A percentile compares a stretch with the other conserved stretches of the same genome.
phyloP scores from a whole-genome alignment of 1,284 basidiomycete genomes.

The Ustanciosporium gigantosporum region DNA sequence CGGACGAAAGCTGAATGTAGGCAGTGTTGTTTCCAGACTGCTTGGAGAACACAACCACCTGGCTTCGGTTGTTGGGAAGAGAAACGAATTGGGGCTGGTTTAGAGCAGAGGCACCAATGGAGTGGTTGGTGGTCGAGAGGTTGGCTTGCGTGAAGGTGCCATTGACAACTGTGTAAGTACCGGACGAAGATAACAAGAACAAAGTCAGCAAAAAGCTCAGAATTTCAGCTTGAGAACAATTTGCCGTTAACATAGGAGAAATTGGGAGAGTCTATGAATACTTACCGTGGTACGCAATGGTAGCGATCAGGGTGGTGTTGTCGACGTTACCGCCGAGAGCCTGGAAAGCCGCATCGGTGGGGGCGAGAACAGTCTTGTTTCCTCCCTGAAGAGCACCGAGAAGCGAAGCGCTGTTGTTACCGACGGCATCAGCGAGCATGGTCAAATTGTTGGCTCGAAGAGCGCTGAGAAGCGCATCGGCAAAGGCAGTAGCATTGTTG shows the following conservation, averaged over 20 bases:
- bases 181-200: not conserved
- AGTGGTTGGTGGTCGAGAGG: slow-evolving; percentile 60
- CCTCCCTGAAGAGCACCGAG: slow-evolving; percentile 30
- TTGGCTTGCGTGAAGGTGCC: slow-evolving; percentile 65
- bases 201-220: not conserved
- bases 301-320: slow-evolving; percentile 63
- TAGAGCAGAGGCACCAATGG: slow-evolving; percentile 71
- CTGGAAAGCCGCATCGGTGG: slow-evolving; percentile 61
- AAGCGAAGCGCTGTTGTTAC: slow-evolving; percentile 21
- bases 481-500: slow-evolving; percentile 37
- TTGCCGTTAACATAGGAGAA: too few species aligned
- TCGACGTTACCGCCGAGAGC: slow-evolving; percentile 60
- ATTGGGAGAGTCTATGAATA: too few species aligned
- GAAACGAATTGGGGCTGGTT: slow-evolving; percentile 63
- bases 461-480: slow-evolving; percentile 32
- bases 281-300: slow-evolving; percentile 68
- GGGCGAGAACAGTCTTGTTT: slow-evolving; percentile 62
- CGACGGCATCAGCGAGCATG: slow-evolving; percentile 35
- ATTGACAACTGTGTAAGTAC: slow-evolving; percentile 64
- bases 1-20: slow-evolving; percentile 67
- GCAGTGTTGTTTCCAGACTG: slow-evolving; percentile 62
- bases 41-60: slow-evolving; percentile 69
- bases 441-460: slow-evolving; percentile 39
- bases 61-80: slow-evolving; percentile 59
- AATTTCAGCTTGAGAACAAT: too few species aligned